phyloP scores from a whole-genome alignment of 371 early-diverging fungal genomes.

The Mortierella sp. region DNA sequence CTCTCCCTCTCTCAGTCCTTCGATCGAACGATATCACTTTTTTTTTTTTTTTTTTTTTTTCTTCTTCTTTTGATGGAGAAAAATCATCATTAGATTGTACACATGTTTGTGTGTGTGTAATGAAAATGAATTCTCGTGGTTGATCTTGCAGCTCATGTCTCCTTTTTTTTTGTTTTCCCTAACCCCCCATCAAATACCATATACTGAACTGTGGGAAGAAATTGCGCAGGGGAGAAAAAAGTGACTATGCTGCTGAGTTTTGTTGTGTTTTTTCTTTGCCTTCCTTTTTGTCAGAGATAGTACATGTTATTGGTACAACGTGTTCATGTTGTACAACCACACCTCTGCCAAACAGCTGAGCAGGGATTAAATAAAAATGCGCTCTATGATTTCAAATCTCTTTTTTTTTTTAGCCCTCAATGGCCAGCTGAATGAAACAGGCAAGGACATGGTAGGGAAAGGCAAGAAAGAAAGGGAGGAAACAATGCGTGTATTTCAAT shows the following conservation, averaged over 20 bases:
- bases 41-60: no score
- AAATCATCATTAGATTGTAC: no score
- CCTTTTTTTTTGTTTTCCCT: slow-evolving; percentile 7
- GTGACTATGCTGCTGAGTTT: slow-evolving; percentile 17
- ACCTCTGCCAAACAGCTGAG: slow-evolving; percentile 19
- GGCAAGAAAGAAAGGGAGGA: not conserved
- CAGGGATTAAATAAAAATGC: no score
- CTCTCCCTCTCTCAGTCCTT: no score
- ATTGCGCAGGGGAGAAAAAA: not conserved
- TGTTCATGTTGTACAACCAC: slow-evolving; percentile 6
- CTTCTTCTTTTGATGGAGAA: no score
- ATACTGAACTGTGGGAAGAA: slow-evolving; percentile 42
- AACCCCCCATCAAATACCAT: not conserved
- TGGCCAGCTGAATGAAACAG: not conserved
- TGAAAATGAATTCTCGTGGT: not conserved
- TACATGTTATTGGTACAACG: slow-evolving; percentile 9
- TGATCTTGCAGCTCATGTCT: not conserved
- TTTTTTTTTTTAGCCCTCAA: no score
- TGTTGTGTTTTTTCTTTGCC: not conserved
- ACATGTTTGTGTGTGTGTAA: no score
- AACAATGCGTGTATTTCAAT: not conserved
- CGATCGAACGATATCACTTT: no score
- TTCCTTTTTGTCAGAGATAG: slow-evolving; percentile 12
- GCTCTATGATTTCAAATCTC: no score
- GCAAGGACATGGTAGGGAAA: not conserved